Percentiles rank a stretch among this genome's conserved stretches.
Conservation (phyloP, 495 filamentous ascomycete species). For the Tuber borchii region DNA sequence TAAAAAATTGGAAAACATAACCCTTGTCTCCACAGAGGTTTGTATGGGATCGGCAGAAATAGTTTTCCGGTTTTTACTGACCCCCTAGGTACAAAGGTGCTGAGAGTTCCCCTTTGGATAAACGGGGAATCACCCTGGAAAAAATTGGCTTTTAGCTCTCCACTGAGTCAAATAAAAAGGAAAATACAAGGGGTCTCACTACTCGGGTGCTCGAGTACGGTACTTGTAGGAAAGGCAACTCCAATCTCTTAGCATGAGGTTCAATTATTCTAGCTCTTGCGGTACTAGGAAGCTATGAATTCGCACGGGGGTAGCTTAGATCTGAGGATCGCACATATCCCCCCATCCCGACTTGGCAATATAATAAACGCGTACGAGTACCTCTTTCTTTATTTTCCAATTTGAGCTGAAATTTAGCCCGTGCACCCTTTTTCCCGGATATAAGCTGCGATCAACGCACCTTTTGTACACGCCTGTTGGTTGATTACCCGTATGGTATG, state of each 20-base stretch:
- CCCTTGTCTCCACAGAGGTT: too few relatives aligned
- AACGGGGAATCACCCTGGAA: neutral
- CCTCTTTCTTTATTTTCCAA: neutral
- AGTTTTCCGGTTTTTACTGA: too few relatives aligned
- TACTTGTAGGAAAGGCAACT: neutral
- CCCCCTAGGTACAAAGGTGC: neutral
- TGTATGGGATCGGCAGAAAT: too few relatives aligned
- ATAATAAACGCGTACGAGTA: neutral
- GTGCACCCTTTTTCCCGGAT: neutral
- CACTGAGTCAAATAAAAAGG: neutral
- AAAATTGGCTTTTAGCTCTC: neutral
- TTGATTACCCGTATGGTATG: neutral
- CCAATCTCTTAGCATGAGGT: neutral
- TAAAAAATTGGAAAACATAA: too few relatives aligned
- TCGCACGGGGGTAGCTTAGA: neutral
- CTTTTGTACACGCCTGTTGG: conserved; percentile 1
- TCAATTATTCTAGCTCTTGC: neutral
- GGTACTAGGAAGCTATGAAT: neutral
- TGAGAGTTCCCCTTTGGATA: neutral
- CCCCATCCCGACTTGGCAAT: neutral
- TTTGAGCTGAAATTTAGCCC: neutral
- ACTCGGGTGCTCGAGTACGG: neutral
- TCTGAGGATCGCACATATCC: neutral
- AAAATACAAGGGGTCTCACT: neutral
- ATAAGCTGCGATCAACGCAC: neutral